Conservation (phyloP, 768 basidiomycete genomes). For the Dictyophora rubrovolvata region DNA sequence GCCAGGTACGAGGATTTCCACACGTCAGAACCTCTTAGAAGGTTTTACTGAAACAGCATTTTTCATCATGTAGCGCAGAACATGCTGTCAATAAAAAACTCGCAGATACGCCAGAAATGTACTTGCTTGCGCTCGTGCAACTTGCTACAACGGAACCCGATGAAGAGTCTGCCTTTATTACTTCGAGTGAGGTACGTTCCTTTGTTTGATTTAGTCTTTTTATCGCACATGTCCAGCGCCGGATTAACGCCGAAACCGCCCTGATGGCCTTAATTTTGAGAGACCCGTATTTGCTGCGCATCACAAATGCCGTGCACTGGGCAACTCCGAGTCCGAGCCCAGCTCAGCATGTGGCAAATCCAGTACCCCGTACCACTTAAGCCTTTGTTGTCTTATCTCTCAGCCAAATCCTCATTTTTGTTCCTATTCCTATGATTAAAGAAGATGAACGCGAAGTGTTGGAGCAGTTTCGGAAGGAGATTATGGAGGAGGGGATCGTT, state of each 20-base stretch:
- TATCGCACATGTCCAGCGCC: too few relatives aligned
- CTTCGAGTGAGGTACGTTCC: too few relatives aligned
- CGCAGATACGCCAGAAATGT: constrained; percentile 67
- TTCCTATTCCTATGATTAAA: neutral
- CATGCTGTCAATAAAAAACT: constrained; percentile 74
- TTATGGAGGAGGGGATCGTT: constrained; percentile 44
- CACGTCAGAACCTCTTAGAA: neutral
- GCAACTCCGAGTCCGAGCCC: neutral
- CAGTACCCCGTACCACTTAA: neutral
- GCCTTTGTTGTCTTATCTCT: neutral
- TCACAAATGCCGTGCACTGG: neutral
- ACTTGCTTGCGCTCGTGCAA: constrained; percentile 68
- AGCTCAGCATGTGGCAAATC: neutral
- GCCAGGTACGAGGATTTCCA: constrained; percentile 36
- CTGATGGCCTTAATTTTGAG: neutral
- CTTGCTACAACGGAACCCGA: constrained; percentile 70
- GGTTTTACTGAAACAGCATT: neutral
- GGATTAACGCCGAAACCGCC: neutral
- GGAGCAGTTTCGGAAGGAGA: constrained; percentile 38
- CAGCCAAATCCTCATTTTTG: neutral
- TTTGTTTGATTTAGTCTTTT: too few relatives aligned
- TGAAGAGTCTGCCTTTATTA: too few relatives aligned
- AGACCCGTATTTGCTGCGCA: neutral
- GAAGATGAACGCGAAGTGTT: constrained; percentile 29
- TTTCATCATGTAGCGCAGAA: constrained; percentile 44